Conservation (phyloP, 495 filamentous ascomycete species). For the Aspergillus ellipticus region DNA sequence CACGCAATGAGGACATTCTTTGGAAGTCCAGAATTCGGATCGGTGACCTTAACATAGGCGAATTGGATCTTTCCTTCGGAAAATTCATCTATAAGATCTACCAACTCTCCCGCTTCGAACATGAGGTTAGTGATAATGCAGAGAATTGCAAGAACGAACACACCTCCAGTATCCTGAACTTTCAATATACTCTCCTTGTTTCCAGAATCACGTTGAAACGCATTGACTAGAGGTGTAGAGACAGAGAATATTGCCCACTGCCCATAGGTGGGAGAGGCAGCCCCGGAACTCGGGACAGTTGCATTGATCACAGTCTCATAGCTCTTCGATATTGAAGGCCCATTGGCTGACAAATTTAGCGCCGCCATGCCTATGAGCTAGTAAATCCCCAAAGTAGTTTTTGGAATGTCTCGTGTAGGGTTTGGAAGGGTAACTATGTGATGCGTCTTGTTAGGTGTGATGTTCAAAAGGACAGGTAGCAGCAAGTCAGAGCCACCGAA, state of each 20-base stretch:
- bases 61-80: constrained; percentile 96
- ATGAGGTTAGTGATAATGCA: constrained; percentile 3
- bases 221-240: constrained; percentile 81
- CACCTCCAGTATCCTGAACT: constrained; percentile 86
- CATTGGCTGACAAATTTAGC: constrained; percentile 86
- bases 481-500: not conserved
- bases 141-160: too few relatives aligned
- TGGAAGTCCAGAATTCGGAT: constrained; percentile 84
- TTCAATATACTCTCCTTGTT: constrained; percentile 92
- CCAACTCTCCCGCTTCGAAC: constrained; percentile 79
- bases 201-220: constrained; percentile 77
- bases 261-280: constrained; percentile 64
- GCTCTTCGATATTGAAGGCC: constrained; percentile 85
- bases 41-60: constrained; percentile 93
- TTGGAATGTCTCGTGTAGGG: not conserved
- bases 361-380: constrained; percentile 66
- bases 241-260: constrained; percentile 93
- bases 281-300: constrained; percentile 55
- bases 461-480: not conserved
- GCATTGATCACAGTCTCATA: constrained; percentile 85
- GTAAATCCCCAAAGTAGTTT: not conserved
- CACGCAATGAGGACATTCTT: constrained; percentile 94
- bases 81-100: constrained; percentile 96
- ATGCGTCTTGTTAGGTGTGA: not conserved
- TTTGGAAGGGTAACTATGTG: not conserved